Percentiles rank a stretch among this genome's conserved stretches.
Conservation (phyloP, 805 yeast genomes). For the Cyberlindnera petersonii region DNA sequence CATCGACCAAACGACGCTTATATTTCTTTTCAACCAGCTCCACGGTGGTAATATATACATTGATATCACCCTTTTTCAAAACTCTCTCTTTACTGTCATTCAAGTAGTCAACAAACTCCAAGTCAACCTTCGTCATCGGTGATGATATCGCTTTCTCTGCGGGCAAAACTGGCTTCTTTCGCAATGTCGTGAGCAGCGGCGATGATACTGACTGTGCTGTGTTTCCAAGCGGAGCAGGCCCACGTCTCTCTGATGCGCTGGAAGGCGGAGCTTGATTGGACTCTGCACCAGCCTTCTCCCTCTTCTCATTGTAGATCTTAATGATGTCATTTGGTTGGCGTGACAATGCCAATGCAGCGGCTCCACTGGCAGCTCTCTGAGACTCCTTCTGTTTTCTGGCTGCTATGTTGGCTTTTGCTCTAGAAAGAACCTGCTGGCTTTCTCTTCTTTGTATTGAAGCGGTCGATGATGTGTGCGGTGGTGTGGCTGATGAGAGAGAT, state of each 20-base stretch:
- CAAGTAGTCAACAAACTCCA: constrained; percentile 55
- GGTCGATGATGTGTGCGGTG: constrained; percentile 13
- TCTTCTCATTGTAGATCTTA: constrained; percentile 18
- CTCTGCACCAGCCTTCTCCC: constrained; percentile 1
- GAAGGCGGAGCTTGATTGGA: constrained; percentile 7
- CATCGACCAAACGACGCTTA: constrained; percentile 53
- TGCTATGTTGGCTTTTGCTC: constrained; percentile 28
- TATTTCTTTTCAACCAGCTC: constrained; percentile 53
- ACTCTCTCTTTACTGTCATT: constrained; percentile 57
- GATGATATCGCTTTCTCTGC: constrained; percentile 1
- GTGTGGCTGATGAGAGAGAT: constrained; percentile 12
- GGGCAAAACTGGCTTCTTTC: constrained; percentile 16
- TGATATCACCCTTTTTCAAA: constrained; percentile 51
- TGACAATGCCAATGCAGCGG: constrained; percentile 27
- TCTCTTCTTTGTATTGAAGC: constrained; percentile 16
- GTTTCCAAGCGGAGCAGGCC: constrained; percentile 1
- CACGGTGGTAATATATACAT: constrained; percentile 40
- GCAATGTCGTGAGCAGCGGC: constrained; percentile 6
- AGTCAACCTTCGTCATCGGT: constrained; percentile 50
- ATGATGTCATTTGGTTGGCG: constrained; percentile 29
- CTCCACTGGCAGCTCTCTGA: constrained; percentile 18
- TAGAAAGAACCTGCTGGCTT: constrained; percentile 25
- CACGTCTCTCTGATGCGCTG: constrained; percentile 10
- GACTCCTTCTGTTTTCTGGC: constrained; percentile 26
- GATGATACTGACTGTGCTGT: constrained; percentile 2